Evolutionary conservation across 208 protist genomes (phyloP).

Genomic region (Leishmania braziliensis): DNA sequence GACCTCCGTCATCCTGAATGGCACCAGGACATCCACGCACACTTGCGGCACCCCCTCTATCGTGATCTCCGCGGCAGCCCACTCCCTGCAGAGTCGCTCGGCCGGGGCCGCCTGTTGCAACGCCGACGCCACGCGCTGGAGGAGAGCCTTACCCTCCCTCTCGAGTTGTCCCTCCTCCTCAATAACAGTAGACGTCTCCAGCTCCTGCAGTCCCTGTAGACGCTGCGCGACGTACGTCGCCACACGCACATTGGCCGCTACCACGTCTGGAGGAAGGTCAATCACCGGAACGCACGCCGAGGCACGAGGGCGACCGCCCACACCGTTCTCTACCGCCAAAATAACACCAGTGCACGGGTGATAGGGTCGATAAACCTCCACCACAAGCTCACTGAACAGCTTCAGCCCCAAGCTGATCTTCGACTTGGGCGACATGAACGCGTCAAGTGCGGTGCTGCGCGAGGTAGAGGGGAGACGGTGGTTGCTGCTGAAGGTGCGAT

Average conservation of each 20-base stretch:
- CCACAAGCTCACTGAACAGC: constrained; percentile 61
- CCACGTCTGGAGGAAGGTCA: constrained; percentile 51
- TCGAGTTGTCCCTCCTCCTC: neutral
- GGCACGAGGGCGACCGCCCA: constrained; percentile 21
- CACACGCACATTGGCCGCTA: constrained; percentile 43
- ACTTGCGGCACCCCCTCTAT: constrained; percentile 18
- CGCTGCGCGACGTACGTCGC: constrained; percentile 15
- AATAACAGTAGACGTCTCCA: neutral
- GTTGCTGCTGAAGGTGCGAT: constrained; percentile 61
- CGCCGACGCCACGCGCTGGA: constrained; percentile 12
- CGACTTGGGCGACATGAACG: constrained; percentile 58
- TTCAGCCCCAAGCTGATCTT: constrained; percentile 66
- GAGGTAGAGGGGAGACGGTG: constrained; percentile 47
- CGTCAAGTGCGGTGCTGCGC: constrained; percentile 51
- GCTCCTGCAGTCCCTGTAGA: constrained; percentile 20
- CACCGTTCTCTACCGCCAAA: constrained; percentile 42
- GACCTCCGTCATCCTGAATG: constrained; percentile 34
- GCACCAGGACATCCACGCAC: constrained; percentile 39
- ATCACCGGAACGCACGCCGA: constrained; percentile 47
- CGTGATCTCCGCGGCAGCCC: constrained; percentile 3
- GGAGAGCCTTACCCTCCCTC: constrained; percentile 2
- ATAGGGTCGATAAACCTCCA: constrained; percentile 67
- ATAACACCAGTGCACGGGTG: constrained; percentile 40
- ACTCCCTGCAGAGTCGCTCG: constrained; percentile 6
- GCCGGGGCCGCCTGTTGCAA: neutral